These are phyloP conservation scores for Hagleromyces aurorensis DNA, from an alignment of 805 yeast genomes.

Conservation along the genomic window DNA sequence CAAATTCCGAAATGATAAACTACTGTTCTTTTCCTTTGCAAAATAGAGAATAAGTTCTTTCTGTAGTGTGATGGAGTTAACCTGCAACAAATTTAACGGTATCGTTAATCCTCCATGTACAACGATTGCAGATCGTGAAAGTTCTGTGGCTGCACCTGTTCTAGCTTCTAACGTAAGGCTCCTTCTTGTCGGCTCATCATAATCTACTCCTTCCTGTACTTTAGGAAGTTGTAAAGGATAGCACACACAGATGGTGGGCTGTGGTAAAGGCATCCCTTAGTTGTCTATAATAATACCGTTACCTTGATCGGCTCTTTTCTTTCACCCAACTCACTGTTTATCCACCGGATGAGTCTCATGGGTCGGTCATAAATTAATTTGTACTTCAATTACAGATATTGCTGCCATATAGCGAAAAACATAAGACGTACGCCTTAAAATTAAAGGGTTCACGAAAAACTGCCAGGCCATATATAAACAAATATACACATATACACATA, in stretches of 20 bases:
- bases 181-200: slow-evolving; percentile 38
- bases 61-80: slow-evolving; percentile 35
- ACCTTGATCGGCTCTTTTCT: too few relatives aligned
- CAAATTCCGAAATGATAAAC: slow-evolving; percentile 19
- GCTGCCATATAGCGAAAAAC: too few relatives aligned
- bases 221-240: slow-evolving; percentile 50
- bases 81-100: slow-evolving; percentile 41
- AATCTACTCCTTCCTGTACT: slow-evolving; percentile 25
- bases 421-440: too few relatives aligned
- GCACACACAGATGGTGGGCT: slow-evolving; percentile 58
- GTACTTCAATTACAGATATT: too few relatives aligned
- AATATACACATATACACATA: too few relatives aligned
- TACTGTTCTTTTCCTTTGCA: slow-evolving; percentile 18
- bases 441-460: too few relatives aligned
- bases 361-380: too few relatives aligned
- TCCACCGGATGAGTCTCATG: too few relatives aligned
- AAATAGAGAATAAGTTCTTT: slow-evolving; percentile 32
- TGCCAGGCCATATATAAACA: too few relatives aligned
- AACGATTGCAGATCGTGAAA: slow-evolving; percentile 51
- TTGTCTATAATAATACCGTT: too few relatives aligned
- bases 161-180: slow-evolving; percentile 50
- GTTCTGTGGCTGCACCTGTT: slow-evolving; percentile 58
- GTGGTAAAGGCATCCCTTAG: slow-evolving; percentile 46
- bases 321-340: too few relatives aligned
- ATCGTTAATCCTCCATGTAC: slow-evolving; percentile 63